Percentiles rank a stretch among this genome's conserved stretches.
These are phyloP conservation scores for Exophiala oligosperma DNA, from an alignment of 2,329 filamentous ascomycete genomes.

Conservation along the genomic window DNA sequence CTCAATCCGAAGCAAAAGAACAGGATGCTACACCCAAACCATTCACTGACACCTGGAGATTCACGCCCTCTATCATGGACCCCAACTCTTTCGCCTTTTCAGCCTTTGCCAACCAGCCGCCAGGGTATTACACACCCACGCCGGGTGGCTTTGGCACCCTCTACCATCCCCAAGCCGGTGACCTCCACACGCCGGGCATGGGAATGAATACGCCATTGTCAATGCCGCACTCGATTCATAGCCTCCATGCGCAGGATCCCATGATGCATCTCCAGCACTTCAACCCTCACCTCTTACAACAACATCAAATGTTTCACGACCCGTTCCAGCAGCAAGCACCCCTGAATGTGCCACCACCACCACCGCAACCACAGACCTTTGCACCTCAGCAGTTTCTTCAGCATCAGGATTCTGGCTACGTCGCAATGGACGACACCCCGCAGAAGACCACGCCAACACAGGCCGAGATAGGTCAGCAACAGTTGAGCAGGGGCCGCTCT, in stretches of 20 bases:
- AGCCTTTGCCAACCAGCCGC: conserved; percentile 74
- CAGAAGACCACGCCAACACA: conserved; percentile 50
- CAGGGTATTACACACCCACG: conserved; percentile 85
- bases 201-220: conserved; percentile 78
- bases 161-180: conserved; percentile 80
- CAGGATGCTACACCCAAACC: conserved; percentile 80
- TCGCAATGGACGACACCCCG: conserved; percentile 68
- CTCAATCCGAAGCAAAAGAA: conserved; percentile 63
- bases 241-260: conserved; percentile 59
- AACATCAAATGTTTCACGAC: conserved; percentile 24
- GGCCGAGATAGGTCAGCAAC: conserved; percentile 20
- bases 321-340: conserved; percentile 24
- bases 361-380: conserved; percentile 55
- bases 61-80: conserved; percentile 87
- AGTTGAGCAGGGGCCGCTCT: conserved; percentile 31
- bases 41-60: conserved; percentile 78
- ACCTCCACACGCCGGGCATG: conserved; percentile 80
- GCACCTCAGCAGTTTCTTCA: conserved; percentile 60
- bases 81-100: conserved; percentile 79
- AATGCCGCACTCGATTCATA: conserved; percentile 66
- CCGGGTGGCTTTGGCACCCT: conserved; percentile 77
- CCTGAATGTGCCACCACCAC: conserved; percentile 39
- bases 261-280: conserved; percentile 69
- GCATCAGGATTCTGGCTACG: conserved; percentile 77
- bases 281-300: conserved; percentile 51